Conservation (phyloP, 2,329 filamentous ascomycete genomes). For the Colletotrichum sp. region DNA sequence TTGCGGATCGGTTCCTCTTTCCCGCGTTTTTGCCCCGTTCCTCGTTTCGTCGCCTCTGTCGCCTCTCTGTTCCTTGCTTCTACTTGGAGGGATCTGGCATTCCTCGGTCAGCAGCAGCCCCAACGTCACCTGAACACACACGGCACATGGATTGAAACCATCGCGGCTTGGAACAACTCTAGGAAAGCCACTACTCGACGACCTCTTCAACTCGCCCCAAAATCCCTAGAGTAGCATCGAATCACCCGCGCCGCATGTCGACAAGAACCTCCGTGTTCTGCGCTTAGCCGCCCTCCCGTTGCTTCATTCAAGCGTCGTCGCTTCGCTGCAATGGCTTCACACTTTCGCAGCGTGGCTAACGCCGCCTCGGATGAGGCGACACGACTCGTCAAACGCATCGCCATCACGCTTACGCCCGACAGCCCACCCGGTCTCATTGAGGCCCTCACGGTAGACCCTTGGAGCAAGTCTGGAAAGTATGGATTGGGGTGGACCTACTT, state of each 20-base stretch:
- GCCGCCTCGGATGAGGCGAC: constrained; percentile 38
- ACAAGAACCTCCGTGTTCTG: constrained; percentile 24
- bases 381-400: constrained; percentile 58
- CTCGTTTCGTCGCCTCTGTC: constrained; percentile 16
- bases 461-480: constrained; percentile 83
- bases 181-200: neutral
- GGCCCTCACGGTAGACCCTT: constrained; percentile 75
- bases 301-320: constrained; percentile 22
- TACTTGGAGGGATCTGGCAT: constrained; percentile 28
- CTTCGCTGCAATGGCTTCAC: constrained; percentile 43
- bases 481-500: constrained; percentile 90
- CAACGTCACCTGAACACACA: neutral
- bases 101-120: constrained; percentile 16
- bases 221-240: neutral
- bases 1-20: neutral
- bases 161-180: neutral
- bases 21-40: constrained; percentile 10
- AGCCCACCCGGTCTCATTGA: constrained; percentile 67
- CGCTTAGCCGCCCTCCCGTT: constrained; percentile 28
- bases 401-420: constrained; percentile 63
- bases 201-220: neutral
- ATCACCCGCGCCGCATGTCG: constrained; percentile 27
- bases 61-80: constrained; percentile 1
- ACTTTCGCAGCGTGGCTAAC: constrained; percentile 34
- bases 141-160: neutral